A percentile compares a stretch with the other conserved stretches of the same genome.
Evolutionary conservation across 1,284 basidiomycete genomes (phyloP).

Genomic region (Fomitopsis pinicola): DNA sequence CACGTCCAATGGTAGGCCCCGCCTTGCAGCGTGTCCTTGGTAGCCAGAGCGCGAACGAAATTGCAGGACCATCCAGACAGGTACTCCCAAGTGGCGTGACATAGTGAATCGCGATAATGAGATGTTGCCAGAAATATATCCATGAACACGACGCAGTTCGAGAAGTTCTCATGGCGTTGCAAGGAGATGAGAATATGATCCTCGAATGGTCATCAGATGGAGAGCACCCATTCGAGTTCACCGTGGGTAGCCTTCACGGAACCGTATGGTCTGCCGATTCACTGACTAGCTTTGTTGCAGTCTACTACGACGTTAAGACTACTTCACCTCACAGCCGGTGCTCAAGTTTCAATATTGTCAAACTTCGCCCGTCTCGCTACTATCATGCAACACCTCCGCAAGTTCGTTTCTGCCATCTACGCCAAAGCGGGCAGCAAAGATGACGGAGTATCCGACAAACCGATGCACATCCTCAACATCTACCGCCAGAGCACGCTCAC

Average conservation of each 20-base stretch:
- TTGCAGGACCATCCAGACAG: constrained; percentile 29
- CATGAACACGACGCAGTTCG: constrained; percentile 70
- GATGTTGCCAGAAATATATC: constrained; percentile 50
- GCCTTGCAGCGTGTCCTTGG: constrained; percentile 36
- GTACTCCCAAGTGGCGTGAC: constrained; percentile 15
- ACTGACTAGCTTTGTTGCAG: constrained; percentile 27
- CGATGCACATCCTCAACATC: constrained; percentile 12
- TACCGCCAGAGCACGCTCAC: constrained; percentile 45
- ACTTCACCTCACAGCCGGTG: constrained; percentile 56
- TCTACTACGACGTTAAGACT: constrained; percentile 52
- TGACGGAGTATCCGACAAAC: constrained; percentile 2
- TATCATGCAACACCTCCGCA: constrained; percentile 54
- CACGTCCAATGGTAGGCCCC: constrained; percentile 36
- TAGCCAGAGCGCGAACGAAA: constrained; percentile 21
- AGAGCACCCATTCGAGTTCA: constrained; percentile 21
- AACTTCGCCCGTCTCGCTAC: constrained; percentile 55
- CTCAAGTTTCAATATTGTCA: constrained; percentile 59
- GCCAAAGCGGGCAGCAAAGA: constrained; percentile 19
- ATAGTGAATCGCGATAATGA: not conserved
- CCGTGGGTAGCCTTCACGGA: constrained; percentile 15
- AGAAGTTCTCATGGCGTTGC: constrained; percentile 68
- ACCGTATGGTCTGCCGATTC: not conserved
- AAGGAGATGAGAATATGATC: constrained; percentile 62
- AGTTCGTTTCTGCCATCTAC: constrained; percentile 48
- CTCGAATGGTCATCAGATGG: constrained; percentile 38